A percentile compares a stretch with the other conserved stretches of the same genome.
Evolutionary conservation across 345 rosid species (phyloP).

Genomic region (Eucalyptus regnans): DNA sequence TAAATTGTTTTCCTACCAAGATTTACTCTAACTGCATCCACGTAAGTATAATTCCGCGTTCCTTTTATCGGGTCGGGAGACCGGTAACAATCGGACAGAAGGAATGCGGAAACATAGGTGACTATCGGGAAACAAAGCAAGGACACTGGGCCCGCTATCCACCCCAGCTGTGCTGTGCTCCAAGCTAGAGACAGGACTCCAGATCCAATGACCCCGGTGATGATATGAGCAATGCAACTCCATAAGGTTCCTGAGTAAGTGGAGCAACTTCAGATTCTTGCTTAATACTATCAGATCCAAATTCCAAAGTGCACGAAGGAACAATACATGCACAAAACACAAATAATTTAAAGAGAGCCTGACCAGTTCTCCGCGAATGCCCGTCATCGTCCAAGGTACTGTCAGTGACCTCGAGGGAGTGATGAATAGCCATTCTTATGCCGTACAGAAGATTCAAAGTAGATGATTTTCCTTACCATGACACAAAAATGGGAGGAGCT

Average conservation of each 20-base stretch:
- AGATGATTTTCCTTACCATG: not conserved
- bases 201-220: slow-evolving; percentile 29
- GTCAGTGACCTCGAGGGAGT: slow-evolving; percentile 4
- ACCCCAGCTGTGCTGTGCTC: slow-evolving; percentile 40
- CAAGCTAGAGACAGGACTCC: slow-evolving; percentile 9
- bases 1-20: slow-evolving; percentile 6
- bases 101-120: slow-evolving; percentile 24
- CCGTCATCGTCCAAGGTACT: slow-evolving; percentile 20
- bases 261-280: not conserved
- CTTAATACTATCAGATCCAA: not conserved
- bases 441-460: not conserved
- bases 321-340: not conserved
- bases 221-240: slow-evolving; percentile 29
- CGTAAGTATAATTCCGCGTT: slow-evolving; percentile 1
- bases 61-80: slow-evolving; percentile 24
- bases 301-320: not conserved
- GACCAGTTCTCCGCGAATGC: slow-evolving; percentile 28
- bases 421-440: slow-evolving; percentile 12
- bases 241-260: slow-evolving; percentile 31
- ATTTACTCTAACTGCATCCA: slow-evolving; percentile 22
- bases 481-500: not conserved
- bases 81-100: slow-evolving; percentile 41
- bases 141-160: slow-evolving; percentile 42
- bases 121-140: slow-evolving; percentile 29
- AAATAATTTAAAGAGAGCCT: not conserved